These are phyloP conservation scores for Quercus robur DNA, from an alignment of 306 rosid species.

Conservation along the genomic window DNA sequence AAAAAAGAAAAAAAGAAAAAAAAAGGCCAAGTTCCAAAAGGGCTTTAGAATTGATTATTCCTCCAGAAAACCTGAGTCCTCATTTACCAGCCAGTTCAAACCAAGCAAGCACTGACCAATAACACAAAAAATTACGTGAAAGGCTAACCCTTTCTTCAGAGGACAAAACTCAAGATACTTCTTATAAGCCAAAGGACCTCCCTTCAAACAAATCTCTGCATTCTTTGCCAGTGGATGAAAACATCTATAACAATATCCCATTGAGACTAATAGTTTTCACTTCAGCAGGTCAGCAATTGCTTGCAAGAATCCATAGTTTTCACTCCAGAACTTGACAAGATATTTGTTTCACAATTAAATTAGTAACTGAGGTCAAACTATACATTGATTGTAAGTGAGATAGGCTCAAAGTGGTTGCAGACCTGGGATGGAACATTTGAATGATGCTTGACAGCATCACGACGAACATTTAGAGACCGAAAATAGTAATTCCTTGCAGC, in stretches of 20 bases:
- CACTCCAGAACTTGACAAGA: background rate
- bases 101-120: background rate
- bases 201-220: background rate
- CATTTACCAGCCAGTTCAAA: background rate
- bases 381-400: background rate
- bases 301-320: background rate
- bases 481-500: slow-evolving; percentile 77
- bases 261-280: background rate
- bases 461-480: slow-evolving; percentile 80
- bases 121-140: background rate
- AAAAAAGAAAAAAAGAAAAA: too few species aligned
- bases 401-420: slow-evolving; percentile 15
- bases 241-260: background rate
- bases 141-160: background rate
- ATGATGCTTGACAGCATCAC: slow-evolving; percentile 57
- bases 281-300: background rate
- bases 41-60: background rate
- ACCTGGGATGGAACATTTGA: slow-evolving; percentile 78
- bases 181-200: background rate
- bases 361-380: slow-evolving; percentile 4
- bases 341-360: background rate
- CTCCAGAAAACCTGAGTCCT: background rate
- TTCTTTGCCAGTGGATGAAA: background rate
- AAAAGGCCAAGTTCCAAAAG: background rate
- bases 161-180: background rate